phyloP scores from a whole-genome alignment of 2,329 filamentous ascomycete genomes.

The Byssothecium circinans region DNA sequence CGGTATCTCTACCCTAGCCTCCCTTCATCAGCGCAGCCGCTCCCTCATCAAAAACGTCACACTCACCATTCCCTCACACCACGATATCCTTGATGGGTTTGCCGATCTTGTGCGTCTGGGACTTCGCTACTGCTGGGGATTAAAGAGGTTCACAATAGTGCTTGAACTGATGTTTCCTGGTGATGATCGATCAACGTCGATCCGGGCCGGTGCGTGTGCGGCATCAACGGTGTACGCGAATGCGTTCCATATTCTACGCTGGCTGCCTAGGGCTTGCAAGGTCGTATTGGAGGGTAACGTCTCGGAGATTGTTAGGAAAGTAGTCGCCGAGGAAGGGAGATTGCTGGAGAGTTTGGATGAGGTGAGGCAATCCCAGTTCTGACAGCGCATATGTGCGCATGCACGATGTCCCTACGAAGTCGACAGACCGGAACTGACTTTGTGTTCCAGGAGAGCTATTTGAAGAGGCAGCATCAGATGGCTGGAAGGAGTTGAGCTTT shows the following conservation, averaged over 20 bases:
- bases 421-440: constrained; percentile 4
- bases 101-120: constrained; percentile 50
- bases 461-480: constrained; percentile 44
- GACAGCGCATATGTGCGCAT: too few relatives aligned
- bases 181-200: constrained; percentile 12
- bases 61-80: constrained; percentile 49
- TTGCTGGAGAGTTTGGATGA: constrained; percentile 47
- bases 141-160: constrained; percentile 47
- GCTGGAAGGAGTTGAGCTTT: too few relatives aligned
- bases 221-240: constrained; percentile 51
- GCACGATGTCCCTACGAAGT: too few relatives aligned
- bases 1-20: constrained; percentile 43
- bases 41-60: constrained; percentile 48
- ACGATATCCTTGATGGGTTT: constrained; percentile 52
- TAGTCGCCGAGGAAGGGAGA: constrained; percentile 48
- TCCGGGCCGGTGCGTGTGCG: constrained; percentile 16
- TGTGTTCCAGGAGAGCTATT: constrained; percentile 28
- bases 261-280: constrained; percentile 48
- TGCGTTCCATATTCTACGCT: constrained; percentile 51
- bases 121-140: constrained; percentile 50
- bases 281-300: constrained; percentile 46
- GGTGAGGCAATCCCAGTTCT: constrained; percentile 21
- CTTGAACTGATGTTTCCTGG: constrained; percentile 39
- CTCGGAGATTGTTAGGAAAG: constrained; percentile 43
- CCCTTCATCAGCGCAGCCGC: constrained; percentile 48